These are phyloP conservation scores for Shiraia bambusicola DNA, from an alignment of 2,329 filamentous ascomycete genomes.

Conservation along the genomic window DNA sequence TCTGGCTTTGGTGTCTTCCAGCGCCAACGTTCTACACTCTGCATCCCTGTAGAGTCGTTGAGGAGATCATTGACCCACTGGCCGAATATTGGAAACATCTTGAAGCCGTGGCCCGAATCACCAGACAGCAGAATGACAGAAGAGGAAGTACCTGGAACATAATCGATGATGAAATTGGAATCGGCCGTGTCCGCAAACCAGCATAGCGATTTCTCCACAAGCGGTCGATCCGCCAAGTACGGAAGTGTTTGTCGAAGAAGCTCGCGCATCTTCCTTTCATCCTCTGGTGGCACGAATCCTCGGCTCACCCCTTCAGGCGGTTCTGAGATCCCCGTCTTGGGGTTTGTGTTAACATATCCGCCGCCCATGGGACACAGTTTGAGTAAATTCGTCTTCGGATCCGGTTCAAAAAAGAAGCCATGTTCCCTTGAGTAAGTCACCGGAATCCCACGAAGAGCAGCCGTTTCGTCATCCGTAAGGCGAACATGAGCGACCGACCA, in stretches of 20 bases:
- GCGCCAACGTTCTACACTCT: constrained; percentile 52
- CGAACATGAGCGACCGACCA: constrained; percentile 64
- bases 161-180: constrained; percentile 63
- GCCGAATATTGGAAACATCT: constrained; percentile 63
- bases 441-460: constrained; percentile 58
- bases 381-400: constrained; percentile 58
- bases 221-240: constrained; percentile 54
- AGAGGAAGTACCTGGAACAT: constrained; percentile 52
- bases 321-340: constrained; percentile 43
- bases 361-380: constrained; percentile 63
- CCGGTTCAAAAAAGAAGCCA: constrained; percentile 67
- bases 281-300: constrained; percentile 54
- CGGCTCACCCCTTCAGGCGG: constrained; percentile 42
- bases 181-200: constrained; percentile 65
- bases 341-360: constrained; percentile 57
- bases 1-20: constrained; percentile 49
- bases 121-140: constrained; percentile 57
- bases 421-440: constrained; percentile 63
- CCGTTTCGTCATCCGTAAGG: constrained; percentile 57
- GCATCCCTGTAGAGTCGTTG: constrained; percentile 41
- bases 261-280: constrained; percentile 55
- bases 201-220: constrained; percentile 61
- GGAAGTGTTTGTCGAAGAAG: constrained; percentile 57
- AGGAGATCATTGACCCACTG: constrained; percentile 55
- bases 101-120: constrained; percentile 64